Conservation (phyloP, 2,329 filamentous ascomycete genomes). For the Trichoderma sp. region DNA sequence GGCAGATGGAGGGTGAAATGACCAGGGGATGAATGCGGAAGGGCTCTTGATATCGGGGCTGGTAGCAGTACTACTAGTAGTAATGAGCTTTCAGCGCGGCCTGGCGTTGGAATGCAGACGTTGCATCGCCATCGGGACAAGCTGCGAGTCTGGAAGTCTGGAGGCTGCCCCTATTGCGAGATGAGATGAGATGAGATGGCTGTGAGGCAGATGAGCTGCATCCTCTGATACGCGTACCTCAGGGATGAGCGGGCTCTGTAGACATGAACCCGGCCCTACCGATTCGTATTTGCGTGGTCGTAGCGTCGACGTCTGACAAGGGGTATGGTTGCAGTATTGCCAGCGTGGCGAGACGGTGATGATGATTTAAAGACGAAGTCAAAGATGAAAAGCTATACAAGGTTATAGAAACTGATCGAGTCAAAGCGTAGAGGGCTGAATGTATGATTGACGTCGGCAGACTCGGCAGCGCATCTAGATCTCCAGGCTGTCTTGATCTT, state of each 20-base stretch:
- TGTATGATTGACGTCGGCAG: background rate
- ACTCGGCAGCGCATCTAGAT: background rate
- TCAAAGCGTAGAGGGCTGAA: background rate
- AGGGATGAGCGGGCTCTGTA: background rate
- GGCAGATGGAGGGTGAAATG: background rate
- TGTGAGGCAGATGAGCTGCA: constrained; percentile 14
- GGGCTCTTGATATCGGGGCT: background rate
- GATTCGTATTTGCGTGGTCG: constrained; percentile 10
- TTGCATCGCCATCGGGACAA: background rate
- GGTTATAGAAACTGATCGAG: background rate
- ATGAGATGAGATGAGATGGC: background rate
- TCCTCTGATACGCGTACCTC: constrained; percentile 10
- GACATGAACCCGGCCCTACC: background rate
- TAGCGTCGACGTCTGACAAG: background rate
- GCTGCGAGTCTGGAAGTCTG: background rate
- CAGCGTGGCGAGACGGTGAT: background rate
- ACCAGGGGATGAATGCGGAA: background rate
- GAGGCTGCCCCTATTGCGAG: constrained; percentile 16
- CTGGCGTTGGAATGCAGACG: constrained; percentile 9
- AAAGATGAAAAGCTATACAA: background rate
- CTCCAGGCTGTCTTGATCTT: background rate
- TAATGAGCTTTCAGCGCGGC: background rate
- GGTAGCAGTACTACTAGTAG: too few species aligned
- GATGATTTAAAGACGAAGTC: background rate
- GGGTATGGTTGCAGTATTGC: background rate